Base-by-base conservation (phyloP, 2,329 filamentous ascomycete genomes). In the Alternaria consortialis region DNA sequence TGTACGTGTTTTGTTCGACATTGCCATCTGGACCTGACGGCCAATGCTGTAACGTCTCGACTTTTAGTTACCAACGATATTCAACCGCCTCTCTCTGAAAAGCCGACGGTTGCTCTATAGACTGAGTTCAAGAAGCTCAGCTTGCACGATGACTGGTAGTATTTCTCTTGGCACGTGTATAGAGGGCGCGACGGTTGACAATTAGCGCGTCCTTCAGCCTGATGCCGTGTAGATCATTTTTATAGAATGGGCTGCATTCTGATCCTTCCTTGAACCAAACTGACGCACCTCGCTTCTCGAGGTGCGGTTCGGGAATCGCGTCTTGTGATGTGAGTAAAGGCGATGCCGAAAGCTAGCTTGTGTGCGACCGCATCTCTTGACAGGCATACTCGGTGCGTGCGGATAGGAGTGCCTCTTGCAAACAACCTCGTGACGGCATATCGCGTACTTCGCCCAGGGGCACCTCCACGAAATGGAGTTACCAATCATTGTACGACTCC, bases 121-220 rank as follows among this genome's bases (percentile, higher is more conserved):
- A n/a, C 12, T 7, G 34, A 56, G 42, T 44, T 31, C 13, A 37
- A 37, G 31, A 48, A 39, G 29, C 43, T 55, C 50, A 23, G 27
- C 34, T 39, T 39, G 20, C 42, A 37, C 36, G 34, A 48, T 58
- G 51, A 55, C 36, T 54, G 29, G 46, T 43, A 15, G 29, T 12
- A 36, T 47, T 58, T 48, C n/a, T 58, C 15, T 58, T 48, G 56
- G 56, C 56, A 58, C 42, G 17, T 58, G 40, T 58, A 32, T 58
- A 58, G 56, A 36, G 50, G 48, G 48, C 32, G 40, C 56, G 23
- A 34, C 43, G 27, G 29, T 53, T 17, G 9, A 34, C 31, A 34
- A 27, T 20, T 32, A 17, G 36, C 43, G 40, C 48, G 25, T 31
- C 56, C 32, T 58, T 58, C 56, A 58, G 56, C 56, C 56, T 42